A percentile compares a stretch with the other conserved stretches of the same genome.
These are phyloP conservation scores for Stephania yunnanensis DNA, from an alignment of 164 flowering plant genomes.

Conservation along the genomic window DNA sequence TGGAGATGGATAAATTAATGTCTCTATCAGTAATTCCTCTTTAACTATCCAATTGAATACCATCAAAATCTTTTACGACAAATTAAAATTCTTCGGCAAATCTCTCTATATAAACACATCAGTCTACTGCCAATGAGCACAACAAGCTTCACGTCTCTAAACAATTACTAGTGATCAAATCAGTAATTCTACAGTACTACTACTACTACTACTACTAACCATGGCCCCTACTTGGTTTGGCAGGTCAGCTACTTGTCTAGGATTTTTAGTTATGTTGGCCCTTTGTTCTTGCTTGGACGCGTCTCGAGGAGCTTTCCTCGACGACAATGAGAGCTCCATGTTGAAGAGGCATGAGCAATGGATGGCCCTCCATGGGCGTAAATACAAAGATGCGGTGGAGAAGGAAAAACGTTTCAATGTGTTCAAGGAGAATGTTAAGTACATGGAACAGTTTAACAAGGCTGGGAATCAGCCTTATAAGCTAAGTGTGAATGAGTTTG, in stretches of 20 bases:
- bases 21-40: too few species aligned
- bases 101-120: too few species aligned
- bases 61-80: too few species aligned
- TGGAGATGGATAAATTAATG: too few species aligned
- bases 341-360: neutral
- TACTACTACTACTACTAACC: neutral
- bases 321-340: neutral
- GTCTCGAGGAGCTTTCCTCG: neutral
- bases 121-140: too few species aligned
- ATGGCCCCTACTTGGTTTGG: neutral
- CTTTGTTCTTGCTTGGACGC: neutral
- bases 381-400: neutral
- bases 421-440: neutral
- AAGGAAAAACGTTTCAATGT: neutral
- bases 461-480: neutral
- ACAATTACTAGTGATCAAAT: too few species aligned
- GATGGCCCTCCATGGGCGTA: neutral
- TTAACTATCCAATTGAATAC: too few species aligned
- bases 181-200: too few species aligned
- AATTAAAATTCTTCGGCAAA: too few species aligned
- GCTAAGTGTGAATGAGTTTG: neutral
- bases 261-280: neutral
- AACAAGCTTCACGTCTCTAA: too few species aligned
- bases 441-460: neutral
- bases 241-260: neutral